Percentiles rank a stretch among this genome's conserved stretches.
These are phyloP conservation scores for Rhynchospora breviuscula DNA, from an alignment of 176 grass and related monocot species.

Conservation along the genomic window DNA sequence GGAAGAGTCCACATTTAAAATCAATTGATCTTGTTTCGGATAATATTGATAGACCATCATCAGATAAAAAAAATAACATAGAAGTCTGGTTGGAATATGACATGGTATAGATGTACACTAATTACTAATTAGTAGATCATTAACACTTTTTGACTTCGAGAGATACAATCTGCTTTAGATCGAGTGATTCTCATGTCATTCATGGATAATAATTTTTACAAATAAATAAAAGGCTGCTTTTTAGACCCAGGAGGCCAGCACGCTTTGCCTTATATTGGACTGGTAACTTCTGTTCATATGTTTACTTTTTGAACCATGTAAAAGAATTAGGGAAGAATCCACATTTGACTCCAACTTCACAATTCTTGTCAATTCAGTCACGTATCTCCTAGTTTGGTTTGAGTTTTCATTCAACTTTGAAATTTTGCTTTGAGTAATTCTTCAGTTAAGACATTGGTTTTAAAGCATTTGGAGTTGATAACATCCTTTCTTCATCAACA, in stretches of 20 bases:
- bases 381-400: background rate
- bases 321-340: background rate
- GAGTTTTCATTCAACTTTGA: background rate
- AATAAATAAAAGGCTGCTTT: background rate
- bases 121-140: background rate
- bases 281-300: background rate
- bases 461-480: background rate
- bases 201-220: slow-evolving; percentile 14
- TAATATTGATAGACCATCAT: too few species aligned
- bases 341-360: background rate
- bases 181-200: background rate
- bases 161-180: background rate
- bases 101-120: background rate
- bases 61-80: too few species aligned
- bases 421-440: too few species aligned
- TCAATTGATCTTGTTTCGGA: too few species aligned
- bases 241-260: background rate
- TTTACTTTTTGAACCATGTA: background rate
- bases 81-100: background rate
- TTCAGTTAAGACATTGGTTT: background rate
- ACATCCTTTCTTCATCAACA: background rate
- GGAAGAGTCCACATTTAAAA: background rate
- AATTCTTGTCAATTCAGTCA: background rate
- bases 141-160: slow-evolving; percentile 12
- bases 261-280: background rate